Percentiles rank a stretch among this genome's conserved stretches.
phyloP scores from a whole-genome alignment of 2,329 filamentous ascomycete species.

The Diaporthe longicolla region DNA sequence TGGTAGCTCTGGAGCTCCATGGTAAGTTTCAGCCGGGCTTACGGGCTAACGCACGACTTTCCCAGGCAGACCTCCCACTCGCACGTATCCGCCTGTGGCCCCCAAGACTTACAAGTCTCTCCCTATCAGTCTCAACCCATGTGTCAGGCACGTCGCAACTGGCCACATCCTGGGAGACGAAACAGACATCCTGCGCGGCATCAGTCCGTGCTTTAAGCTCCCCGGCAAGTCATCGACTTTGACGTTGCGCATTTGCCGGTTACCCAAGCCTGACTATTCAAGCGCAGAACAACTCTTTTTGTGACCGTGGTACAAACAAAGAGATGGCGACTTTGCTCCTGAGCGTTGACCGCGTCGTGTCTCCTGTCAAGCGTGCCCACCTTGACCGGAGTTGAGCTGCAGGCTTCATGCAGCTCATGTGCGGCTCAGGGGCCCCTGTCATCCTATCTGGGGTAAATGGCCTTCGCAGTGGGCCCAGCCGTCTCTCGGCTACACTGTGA shows the following conservation, averaged over 20 bases:
- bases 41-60: conserved; percentile 25
- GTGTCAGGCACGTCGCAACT: conserved; percentile 30
- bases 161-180: conserved; percentile 38
- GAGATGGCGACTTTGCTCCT: background rate
- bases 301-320: background rate
- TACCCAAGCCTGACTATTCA: conserved; percentile 4
- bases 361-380: background rate
- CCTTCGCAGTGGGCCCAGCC: conserved; percentile 24
- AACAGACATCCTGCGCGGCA: conserved; percentile 31
- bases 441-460: conserved; percentile 31
- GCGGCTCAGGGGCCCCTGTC: conserved; percentile 31
- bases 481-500: conserved; percentile 15
- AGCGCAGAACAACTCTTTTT: background rate
- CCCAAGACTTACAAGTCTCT: conserved; percentile 20
- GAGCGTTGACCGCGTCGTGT: background rate
- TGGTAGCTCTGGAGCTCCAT: background rate
- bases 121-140: conserved; percentile 17
- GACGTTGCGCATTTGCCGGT: conserved; percentile 21
- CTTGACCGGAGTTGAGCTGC: conserved; percentile 27
- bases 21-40: conserved; percentile 27
- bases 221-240: conserved; percentile 6
- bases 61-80: background rate
- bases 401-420: conserved; percentile 34
- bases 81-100: background rate
- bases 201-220: conserved; percentile 37